phyloP scores from a whole-genome alignment of 805 yeast genomes.

The Cephaloascus albidus region DNA sequence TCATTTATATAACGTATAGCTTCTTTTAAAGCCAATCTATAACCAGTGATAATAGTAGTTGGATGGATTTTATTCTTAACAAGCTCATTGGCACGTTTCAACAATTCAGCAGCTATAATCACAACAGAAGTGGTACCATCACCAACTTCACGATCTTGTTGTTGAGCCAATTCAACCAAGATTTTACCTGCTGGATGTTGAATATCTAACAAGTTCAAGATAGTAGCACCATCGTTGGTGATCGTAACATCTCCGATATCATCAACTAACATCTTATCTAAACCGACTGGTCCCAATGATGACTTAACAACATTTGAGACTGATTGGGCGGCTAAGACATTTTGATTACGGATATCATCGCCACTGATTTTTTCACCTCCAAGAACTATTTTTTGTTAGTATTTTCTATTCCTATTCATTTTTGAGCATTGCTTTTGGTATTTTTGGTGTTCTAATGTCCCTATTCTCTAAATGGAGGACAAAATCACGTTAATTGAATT shows the following conservation, averaged over 20 bases:
- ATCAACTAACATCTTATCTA: slow-evolving; percentile 97
- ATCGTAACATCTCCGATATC: slow-evolving; percentile 99
- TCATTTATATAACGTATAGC: slow-evolving; percentile 82
- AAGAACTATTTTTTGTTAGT: slow-evolving; percentile 56
- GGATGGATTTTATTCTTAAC: slow-evolving; percentile 95
- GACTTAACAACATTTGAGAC: slow-evolving; percentile 82
- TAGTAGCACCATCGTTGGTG: slow-evolving; percentile 98
- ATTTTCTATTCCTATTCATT: no score
- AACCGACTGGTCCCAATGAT: slow-evolving; percentile 95
- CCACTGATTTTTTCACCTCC: slow-evolving; percentile 96
- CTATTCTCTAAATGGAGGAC: no score
- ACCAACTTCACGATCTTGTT: slow-evolving; percentile 97
- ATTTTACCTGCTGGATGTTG: slow-evolving; percentile 99
- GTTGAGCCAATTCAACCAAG: slow-evolving; percentile 93
- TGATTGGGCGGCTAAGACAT: slow-evolving; percentile 86
- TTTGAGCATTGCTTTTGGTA: no score
- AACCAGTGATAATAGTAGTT: slow-evolving; percentile 95
- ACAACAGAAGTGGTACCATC: slow-evolving; percentile 98
- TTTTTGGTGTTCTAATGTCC: no score
- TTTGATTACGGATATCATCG: slow-evolving; percentile 92
- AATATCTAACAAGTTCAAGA: slow-evolving; percentile 80
- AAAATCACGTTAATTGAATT: no score
- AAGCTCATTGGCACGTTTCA: slow-evolving; percentile 87
- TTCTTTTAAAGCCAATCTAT: slow-evolving; percentile 86
- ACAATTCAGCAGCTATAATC: slow-evolving; percentile 85